Evolutionary conservation across 2,329 filamentous ascomycete species (phyloP).

Genomic region (Aspergillus fijiensis): DNA sequence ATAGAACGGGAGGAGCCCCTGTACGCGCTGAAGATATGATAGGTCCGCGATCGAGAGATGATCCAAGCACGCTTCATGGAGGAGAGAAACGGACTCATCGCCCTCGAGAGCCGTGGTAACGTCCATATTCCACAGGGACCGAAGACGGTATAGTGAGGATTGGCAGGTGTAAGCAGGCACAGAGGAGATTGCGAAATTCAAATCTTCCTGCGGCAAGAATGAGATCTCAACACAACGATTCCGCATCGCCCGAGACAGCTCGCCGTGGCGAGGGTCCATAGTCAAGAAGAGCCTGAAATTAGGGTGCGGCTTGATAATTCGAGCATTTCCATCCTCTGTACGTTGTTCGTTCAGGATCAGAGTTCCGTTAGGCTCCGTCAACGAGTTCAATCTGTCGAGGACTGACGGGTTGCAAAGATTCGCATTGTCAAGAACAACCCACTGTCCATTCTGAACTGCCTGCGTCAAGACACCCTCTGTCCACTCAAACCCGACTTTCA

Average conservation of each 20-base stretch:
- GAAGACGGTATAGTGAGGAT: constrained; percentile 42
- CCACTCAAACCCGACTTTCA: constrained; percentile 83
- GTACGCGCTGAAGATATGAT: constrained; percentile 32
- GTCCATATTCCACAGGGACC: constrained; percentile 33
- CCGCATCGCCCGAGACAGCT: constrained; percentile 93
- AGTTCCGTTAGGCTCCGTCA: constrained; percentile 85
- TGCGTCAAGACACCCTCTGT: constrained; percentile 88
- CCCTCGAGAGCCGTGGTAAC: constrained; percentile 2
- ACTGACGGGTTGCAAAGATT: constrained; percentile 96
- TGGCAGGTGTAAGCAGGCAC: constrained; percentile 40
- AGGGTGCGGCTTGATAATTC: constrained; percentile 76
- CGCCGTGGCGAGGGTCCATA: constrained; percentile 86
- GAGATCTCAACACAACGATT: constrained; percentile 92
- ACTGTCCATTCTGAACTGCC: constrained; percentile 80
- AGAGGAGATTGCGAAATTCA: constrained; percentile 14
- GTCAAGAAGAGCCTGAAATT: constrained; percentile 92
- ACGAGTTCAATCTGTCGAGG: constrained; percentile 87
- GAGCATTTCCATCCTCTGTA: constrained; percentile 74
- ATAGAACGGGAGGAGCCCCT: constrained; percentile 23
- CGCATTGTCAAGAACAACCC: constrained; percentile 94
- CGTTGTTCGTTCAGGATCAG: constrained; percentile 93
- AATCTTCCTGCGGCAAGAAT: constrained; percentile 53
- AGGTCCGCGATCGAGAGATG: constrained; percentile 39
- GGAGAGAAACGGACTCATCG: constrained; percentile 16
- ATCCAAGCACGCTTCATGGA: constrained; percentile 36